Evolutionary conservation across 1,284 basidiomycete species (phyloP).

Genomic region (Phellopilus nigrolimitatus): DNA sequence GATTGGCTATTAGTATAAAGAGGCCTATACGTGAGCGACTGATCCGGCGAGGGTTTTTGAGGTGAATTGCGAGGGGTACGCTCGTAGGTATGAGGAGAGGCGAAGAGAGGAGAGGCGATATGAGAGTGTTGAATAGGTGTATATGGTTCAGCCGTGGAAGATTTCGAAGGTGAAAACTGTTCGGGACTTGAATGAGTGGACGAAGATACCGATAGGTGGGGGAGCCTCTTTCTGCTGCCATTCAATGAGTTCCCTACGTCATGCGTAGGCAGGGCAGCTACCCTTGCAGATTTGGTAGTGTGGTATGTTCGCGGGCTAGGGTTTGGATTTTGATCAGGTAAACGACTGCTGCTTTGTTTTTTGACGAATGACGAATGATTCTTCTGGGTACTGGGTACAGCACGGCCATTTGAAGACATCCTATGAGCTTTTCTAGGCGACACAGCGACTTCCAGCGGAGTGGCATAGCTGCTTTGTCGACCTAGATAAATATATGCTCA

Average conservation of each 20-base stretch:
- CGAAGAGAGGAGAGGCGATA: background rate
- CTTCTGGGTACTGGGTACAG: background rate
- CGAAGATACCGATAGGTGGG: slow-evolving; percentile 4
- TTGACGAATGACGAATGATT: background rate
- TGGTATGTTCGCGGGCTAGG: background rate
- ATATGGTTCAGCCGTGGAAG: background rate
- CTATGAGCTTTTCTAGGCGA: background rate
- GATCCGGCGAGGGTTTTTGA: background rate
- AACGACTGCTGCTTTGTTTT: background rate
- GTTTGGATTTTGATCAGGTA: background rate
- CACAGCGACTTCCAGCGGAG: background rate
- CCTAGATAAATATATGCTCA: background rate
- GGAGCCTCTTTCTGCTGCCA: slow-evolving; percentile 5
- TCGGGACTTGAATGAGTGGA: background rate
- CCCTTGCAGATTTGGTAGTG: background rate
- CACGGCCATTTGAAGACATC: background rate
- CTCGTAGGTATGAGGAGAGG: background rate
- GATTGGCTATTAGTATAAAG: slow-evolving; percentile 12
- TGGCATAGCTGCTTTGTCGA: background rate
- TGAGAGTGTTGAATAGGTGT: background rate
- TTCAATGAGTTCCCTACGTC: background rate
- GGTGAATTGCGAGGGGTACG: background rate
- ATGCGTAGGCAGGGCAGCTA: background rate
- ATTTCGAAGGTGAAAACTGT: slow-evolving; percentile 5
- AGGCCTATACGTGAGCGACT: background rate